A percentile compares a stretch with the other conserved stretches of the same genome.
Conservation (phyloP, 495 filamentous ascomycete genomes). For the Penicillium egyptiacum region DNA sequence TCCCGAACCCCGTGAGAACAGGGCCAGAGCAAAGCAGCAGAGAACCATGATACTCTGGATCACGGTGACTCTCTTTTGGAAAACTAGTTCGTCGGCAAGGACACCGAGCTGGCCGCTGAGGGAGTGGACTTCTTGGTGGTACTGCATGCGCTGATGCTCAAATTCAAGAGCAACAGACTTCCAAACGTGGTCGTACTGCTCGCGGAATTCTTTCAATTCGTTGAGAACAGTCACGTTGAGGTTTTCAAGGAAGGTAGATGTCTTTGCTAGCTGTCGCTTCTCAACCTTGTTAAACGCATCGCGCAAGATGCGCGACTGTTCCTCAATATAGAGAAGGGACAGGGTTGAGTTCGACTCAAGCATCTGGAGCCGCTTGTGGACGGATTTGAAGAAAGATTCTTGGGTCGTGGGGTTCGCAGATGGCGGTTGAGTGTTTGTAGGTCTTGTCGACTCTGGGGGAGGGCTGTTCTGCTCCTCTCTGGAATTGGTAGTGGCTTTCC, state of each 20-base stretch:
- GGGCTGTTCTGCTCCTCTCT: conserved; percentile 37
- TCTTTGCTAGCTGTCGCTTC: conserved; percentile 80
- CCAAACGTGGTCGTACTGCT: conserved; percentile 95
- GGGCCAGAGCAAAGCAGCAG: conserved; percentile 80
- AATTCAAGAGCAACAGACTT: conserved; percentile 91
- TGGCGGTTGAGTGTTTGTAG: conserved; percentile 55
- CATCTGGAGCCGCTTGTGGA: conserved; percentile 85
- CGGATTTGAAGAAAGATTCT: conserved; percentile 95
- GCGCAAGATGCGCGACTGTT: conserved; percentile 87
- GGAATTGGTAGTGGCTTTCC: conserved; percentile 18
- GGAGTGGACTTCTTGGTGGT: conserved; percentile 75
- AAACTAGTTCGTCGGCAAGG: conserved; percentile 90
- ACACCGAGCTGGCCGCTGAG: conserved; percentile 79
- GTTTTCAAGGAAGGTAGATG: conserved; percentile 73
- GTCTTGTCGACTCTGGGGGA: conserved; percentile 44
- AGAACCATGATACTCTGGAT: conserved; percentile 84
- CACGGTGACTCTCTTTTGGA: conserved; percentile 92
- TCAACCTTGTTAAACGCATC: conserved; percentile 91
- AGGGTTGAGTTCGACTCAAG: conserved; percentile 91
- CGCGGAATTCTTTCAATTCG: conserved; percentile 75
- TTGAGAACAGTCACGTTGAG: conserved; percentile 85
- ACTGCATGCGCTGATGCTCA: conserved; percentile 78
- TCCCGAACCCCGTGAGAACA: conserved; percentile 62
- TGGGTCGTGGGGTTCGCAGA: conserved; percentile 79
- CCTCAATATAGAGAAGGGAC: conserved; percentile 93